Conservation (phyloP, 768 basidiomycete species). For the Hygrophorus russula region DNA sequence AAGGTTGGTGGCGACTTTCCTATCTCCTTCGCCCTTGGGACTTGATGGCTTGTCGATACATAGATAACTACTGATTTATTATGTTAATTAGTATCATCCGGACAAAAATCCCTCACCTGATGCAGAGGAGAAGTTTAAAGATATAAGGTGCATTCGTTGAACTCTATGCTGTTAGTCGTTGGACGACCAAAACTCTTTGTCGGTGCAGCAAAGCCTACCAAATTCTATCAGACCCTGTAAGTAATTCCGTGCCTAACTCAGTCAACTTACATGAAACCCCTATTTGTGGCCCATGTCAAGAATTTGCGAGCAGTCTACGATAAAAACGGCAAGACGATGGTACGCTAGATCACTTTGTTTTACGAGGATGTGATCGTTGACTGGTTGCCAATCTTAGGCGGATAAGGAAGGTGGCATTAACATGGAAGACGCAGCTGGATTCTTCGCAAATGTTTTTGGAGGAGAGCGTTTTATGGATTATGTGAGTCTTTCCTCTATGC, state of each 20-base stretch:
- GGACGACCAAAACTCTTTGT: background rate
- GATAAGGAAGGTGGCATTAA: constrained; percentile 69
- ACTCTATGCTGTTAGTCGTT: no score
- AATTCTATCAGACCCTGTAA: constrained; percentile 73
- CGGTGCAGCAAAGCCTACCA: constrained; percentile 82
- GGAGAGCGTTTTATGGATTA: constrained; percentile 88
- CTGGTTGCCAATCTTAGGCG: constrained; percentile 25
- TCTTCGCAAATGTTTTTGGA: constrained; percentile 94
- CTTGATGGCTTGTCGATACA: constrained; percentile 1
- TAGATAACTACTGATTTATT: background rate
- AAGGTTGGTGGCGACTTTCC: constrained; percentile 39
- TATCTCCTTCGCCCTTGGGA: background rate
- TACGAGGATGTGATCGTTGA: background rate
- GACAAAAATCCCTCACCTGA: constrained; percentile 92
- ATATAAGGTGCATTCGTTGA: constrained; percentile 59
- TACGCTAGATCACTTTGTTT: constrained; percentile 19
- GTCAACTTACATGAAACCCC: background rate
- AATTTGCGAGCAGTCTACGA: constrained; percentile 87
- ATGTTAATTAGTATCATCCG: constrained; percentile 63
- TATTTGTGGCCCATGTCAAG: constrained; percentile 20
- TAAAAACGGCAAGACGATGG: constrained; percentile 88
- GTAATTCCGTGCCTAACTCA: constrained; percentile 14
- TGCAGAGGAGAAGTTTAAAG: constrained; percentile 94
- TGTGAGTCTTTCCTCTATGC: constrained; percentile 36
- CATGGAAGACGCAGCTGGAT: constrained; percentile 87